Conservation (phyloP, 805 yeast genomes). For the Ogataea trehalophila region DNA sequence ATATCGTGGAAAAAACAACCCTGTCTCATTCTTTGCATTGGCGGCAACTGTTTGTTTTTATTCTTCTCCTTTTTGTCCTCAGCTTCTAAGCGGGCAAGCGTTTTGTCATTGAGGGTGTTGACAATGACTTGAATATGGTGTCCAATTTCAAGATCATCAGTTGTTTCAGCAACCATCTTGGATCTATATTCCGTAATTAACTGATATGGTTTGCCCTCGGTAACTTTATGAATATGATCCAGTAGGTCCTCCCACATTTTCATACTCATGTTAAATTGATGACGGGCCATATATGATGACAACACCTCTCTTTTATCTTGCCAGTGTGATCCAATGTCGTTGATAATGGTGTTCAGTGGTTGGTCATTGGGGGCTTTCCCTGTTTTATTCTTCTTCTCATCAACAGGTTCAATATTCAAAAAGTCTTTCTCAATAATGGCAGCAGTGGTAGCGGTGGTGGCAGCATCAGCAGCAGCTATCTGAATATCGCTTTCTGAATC, state of each 20-base stretch:
- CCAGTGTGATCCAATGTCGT: constrained; percentile 27
- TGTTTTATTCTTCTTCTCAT: background rate
- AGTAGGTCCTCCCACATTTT: constrained; percentile 46
- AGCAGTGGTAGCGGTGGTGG: no score
- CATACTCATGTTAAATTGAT: constrained; percentile 61
- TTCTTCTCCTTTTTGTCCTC: constrained; percentile 16
- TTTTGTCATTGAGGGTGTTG: constrained; percentile 11
- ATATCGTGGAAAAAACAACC: background rate
- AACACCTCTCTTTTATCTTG: constrained; percentile 30
- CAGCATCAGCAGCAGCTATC: background rate
- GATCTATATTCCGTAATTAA: constrained; percentile 22
- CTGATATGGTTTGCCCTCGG: constrained; percentile 34
- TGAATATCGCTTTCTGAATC: constrained; percentile 1
- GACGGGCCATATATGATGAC: constrained; percentile 53
- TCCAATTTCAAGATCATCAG: background rate
- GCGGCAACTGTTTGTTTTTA: constrained; percentile 6
- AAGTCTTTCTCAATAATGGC: no score
- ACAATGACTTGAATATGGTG: constrained; percentile 14
- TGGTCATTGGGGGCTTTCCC: constrained; percentile 8
- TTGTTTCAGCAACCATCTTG: background rate
- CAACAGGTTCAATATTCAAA: no score
- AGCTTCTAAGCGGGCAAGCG: background rate
- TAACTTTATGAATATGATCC: constrained; percentile 30
- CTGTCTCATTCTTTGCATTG: background rate
- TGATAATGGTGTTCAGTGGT: constrained; percentile 14